phyloP scores from a whole-genome alignment of 2,329 filamentous ascomycete species.

The Venturia oleaginea region DNA sequence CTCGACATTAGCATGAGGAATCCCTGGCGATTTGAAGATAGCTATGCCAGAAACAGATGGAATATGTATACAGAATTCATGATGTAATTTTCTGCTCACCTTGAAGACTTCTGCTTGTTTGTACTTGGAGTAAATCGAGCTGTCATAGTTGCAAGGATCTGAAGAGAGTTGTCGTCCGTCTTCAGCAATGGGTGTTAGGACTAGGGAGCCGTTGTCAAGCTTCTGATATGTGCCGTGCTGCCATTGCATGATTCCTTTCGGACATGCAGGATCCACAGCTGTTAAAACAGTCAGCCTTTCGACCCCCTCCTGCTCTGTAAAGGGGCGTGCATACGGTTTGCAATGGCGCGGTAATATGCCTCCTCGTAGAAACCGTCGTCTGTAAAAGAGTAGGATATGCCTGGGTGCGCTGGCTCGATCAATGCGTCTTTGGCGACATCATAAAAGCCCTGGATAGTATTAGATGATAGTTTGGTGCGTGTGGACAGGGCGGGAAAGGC shows the following conservation, averaged over 20 bases:
- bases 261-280: constrained; percentile 53
- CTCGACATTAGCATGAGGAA: not conserved
- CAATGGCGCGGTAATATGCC: constrained; percentile 58
- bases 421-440: constrained; percentile 57
- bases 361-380: constrained; percentile 58
- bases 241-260: constrained; percentile 60
- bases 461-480: constrained; percentile 14
- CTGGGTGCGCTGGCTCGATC: constrained; percentile 56
- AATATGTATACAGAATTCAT: too few relatives aligned
- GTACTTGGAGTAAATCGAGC: constrained; percentile 54
- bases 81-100: constrained; percentile 29
- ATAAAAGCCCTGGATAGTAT: constrained; percentile 52
- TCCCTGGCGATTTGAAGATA: not conserved
- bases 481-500: constrained; percentile 18
- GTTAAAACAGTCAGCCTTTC: constrained; percentile 20
- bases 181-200: constrained; percentile 50
- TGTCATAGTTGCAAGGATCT: constrained; percentile 50
- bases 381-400: constrained; percentile 68
- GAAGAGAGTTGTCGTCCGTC: constrained; percentile 61
- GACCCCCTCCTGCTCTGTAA: not conserved
- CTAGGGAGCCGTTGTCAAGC: constrained; percentile 48
- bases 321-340: constrained; percentile 50
- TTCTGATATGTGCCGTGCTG: constrained; percentile 58
- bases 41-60: not conserved
- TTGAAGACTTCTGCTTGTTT: constrained; percentile 55